Base-by-base conservation (phyloP, 1,284 basidiomycete species). In the Ustilago vetiveriae region DNA sequence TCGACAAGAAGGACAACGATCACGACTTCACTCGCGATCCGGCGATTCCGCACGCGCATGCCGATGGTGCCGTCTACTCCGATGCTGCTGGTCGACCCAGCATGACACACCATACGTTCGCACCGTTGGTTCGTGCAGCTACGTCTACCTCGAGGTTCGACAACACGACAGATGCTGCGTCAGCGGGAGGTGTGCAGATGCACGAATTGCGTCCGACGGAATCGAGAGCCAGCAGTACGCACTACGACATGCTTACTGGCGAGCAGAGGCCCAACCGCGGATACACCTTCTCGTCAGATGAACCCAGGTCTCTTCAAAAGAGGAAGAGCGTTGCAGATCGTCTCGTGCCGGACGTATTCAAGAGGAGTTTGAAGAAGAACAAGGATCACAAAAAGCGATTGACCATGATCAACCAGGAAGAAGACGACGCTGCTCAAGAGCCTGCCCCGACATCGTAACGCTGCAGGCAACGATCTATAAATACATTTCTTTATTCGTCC, bases 11-110 rank as follows among this genome's bases (percentile, higher is more conserved):
- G 10, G 76, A 84, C 33, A 80, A 79, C 17, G 53, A 80, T 10
- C 82, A 84, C 74, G 83, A 84, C 65, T 84, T 79, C 52, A 41
- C 65, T 3, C 62, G 81, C 58, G 83, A 84, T 52, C 83, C 83
- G 1, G 70, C 62, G 22, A 83, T 84, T 69, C 82, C 81, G 9
- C 72, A 62, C 32, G 45, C 45, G 4, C 43, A 46, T 13, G 54
- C 47, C 27, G 48, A 71, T 3, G 57, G 30, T n/a, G 57, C 43
- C 10, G 44, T 40, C 16, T 63, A 58, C 38, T 35, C 51, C 5
- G 64, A 55, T 19, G 43, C 60, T 7, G 40, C 32, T 35, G 58
- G 59, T 44, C 47, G 45, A 35, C 36, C 54, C 39, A 75, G 62
- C 36, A 57, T 57, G 60, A 63, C 59, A 33, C 59, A 63, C 26